Base-by-base conservation (phyloP, 2,329 filamentous ascomycete genomes). In the Simplicillium aogashimaense region DNA sequence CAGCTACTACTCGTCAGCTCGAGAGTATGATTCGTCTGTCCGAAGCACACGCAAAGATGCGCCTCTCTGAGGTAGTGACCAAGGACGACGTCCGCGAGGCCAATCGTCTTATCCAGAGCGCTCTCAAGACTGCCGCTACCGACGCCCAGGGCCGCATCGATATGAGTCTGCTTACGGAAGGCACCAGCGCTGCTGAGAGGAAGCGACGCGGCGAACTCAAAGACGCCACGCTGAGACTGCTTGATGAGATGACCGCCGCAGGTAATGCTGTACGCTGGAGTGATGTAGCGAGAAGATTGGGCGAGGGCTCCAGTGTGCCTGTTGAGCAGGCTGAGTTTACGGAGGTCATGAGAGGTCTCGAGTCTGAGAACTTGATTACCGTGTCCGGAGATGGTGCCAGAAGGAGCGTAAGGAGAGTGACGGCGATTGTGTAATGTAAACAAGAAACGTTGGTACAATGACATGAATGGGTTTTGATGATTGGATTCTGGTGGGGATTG, bases 31-130 rank as follows among this genome's bases (percentile, higher is more conserved):
- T 98, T 57, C 90, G 92, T 45, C 82, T 98, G 3, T 69, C 89
- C 2, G 92, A 98, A 67, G 92, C 89, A 1, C 94, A 98, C 62
- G 94, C 92, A 37, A 95, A 95, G 63, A 98, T 98, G 94, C 84
- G 92, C 4, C 76, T 98, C 5, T 78, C 83, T 0, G 59, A 70
- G 3, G 76, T 71, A 12, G 92, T 98, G 33, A 88, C 85, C 0
- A 77, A 74, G 20, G 74, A 76, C 37, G 94, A 98, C 54, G 94
- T 98, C 6, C 67, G 78, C 37, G 92, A 98, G 66, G 89, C 92
- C 1, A 86, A 94, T 36, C 83, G 92, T 10, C 72, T 98, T 33
- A 98, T 98, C 62, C 87, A 90, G 55, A 85, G 81, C 1, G 92
- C 94, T 1, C 78, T 98, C 55, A 97, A 97, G 71, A 94, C 94